Evolutionary conservation across 495 filamentous ascomycete species (phyloP).

Genomic region (Lasiosphaeria miniovina): DNA sequence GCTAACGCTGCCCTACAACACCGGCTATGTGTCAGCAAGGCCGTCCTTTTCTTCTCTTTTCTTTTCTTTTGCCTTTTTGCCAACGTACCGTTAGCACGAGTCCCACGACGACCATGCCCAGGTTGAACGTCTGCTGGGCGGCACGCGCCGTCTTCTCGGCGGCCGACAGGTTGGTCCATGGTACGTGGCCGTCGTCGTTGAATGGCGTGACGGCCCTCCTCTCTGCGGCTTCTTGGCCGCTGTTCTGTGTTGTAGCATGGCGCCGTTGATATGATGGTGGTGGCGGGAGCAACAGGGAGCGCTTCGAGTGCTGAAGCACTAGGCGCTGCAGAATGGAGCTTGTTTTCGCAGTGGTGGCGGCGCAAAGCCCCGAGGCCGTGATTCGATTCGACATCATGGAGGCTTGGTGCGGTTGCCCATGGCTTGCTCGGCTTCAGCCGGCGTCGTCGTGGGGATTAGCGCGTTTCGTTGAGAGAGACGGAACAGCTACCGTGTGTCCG

Average conservation of each 20-base stretch:
- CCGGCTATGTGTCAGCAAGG: not conserved
- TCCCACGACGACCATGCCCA: slow-evolving; percentile 72
- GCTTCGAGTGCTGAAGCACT: slow-evolving; percentile 5
- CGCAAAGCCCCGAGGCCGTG: slow-evolving; percentile 15
- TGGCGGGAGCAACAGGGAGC: not conserved
- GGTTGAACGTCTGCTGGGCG: slow-evolving; percentile 87
- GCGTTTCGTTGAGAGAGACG: too few species aligned
- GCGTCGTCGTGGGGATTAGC: slow-evolving; percentile 2
- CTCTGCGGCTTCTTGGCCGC: slow-evolving; percentile 26
- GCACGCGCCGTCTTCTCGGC: slow-evolving; percentile 81
- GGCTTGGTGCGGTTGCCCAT: slow-evolving; percentile 24
- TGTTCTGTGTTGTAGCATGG: slow-evolving; percentile 34
- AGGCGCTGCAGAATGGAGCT: not conserved
- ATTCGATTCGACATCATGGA: slow-evolving; percentile 26
- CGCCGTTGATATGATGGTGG: slow-evolving; percentile 1
- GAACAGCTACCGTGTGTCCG: too few species aligned
- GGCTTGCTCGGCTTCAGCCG: slow-evolving; percentile 18
- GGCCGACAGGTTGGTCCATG: slow-evolving; percentile 71
- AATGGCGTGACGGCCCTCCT: slow-evolving; percentile 72
- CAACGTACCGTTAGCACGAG: slow-evolving; percentile 64
- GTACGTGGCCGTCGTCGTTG: slow-evolving; percentile 76
- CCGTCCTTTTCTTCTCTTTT: slow-evolving; percentile 12
- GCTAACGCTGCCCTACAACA: slow-evolving; percentile 63
- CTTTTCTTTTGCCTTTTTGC: slow-evolving; percentile 13
- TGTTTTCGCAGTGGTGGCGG: slow-evolving; percentile 7